Conservation (phyloP, 495 filamentous ascomycete species). For the Podospora conica region DNA sequence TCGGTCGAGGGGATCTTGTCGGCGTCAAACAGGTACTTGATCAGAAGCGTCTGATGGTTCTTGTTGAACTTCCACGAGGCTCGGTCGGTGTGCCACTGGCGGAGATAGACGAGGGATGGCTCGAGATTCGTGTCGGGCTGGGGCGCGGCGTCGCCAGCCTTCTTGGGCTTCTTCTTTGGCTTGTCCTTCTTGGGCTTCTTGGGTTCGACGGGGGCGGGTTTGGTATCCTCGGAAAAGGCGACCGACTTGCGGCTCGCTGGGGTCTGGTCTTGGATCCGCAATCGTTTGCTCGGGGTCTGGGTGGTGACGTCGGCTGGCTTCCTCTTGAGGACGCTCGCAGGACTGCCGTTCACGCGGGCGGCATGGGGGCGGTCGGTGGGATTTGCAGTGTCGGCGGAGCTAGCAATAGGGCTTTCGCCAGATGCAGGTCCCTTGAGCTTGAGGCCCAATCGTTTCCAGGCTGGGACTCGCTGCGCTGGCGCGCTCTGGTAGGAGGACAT, state of each 20-base stretch:
- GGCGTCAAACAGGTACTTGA: constrained; percentile 72
- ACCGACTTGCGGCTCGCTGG: constrained; percentile 57
- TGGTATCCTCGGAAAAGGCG: constrained; percentile 68
- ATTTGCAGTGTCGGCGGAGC: constrained; percentile 16
- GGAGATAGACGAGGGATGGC: constrained; percentile 67
- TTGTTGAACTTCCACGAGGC: constrained; percentile 90
- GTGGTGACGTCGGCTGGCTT: constrained; percentile 19
- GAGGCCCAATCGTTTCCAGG: constrained; percentile 72
- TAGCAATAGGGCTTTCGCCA: constrained; percentile 40
- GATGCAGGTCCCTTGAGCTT: constrained; percentile 58
- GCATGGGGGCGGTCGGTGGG: constrained; percentile 14
- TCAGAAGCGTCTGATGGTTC: constrained; percentile 69
- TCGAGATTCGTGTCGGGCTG: constrained; percentile 40
- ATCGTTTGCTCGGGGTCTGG: constrained; percentile 30
- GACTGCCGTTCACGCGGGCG: constrained; percentile 20
- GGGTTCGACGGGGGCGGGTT: constrained; percentile 13
- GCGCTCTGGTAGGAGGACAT: constrained; percentile 34
- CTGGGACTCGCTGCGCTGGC: constrained; percentile 48
- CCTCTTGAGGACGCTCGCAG: constrained; percentile 31
- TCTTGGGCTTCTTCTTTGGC: constrained; percentile 37
- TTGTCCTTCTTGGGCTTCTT: constrained; percentile 29
- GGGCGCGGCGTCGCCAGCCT: constrained; percentile 16
- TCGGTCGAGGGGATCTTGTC: constrained; percentile 58
- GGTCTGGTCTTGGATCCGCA: constrained; percentile 18
- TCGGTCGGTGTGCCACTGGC: constrained; percentile 58